Evolutionary conservation across 2,329 filamentous ascomycete genomes (phyloP).

Genomic region (Cladobotryum protrusum): DNA sequence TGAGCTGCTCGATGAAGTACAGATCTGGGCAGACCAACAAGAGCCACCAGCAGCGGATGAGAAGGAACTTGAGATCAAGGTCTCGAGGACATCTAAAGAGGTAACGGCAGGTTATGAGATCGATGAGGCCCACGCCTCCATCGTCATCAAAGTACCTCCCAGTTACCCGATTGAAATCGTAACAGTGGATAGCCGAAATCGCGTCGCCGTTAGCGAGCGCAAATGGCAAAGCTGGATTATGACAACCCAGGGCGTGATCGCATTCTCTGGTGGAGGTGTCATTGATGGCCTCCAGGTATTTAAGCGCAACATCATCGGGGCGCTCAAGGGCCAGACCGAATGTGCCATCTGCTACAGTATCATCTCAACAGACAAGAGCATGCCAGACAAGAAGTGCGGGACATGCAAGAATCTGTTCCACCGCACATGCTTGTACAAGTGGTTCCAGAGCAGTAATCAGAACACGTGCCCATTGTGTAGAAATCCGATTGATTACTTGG

Average conservation of each 20-base stretch:
- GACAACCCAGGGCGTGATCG: constrained; percentile 85
- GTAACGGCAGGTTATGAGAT: constrained; percentile 80
- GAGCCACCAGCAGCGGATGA: constrained; percentile 44
- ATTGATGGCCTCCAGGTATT: constrained; percentile 83
- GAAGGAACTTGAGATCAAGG: constrained; percentile 58
- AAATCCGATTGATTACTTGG: constrained; percentile 68
- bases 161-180: constrained; percentile 80
- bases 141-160: constrained; percentile 72
- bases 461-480: constrained; percentile 90
- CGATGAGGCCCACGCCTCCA: constrained; percentile 78
- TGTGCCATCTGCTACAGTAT: constrained; percentile 97
- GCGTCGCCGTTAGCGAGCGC: constrained; percentile 81
- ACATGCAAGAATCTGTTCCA: constrained; percentile 97
- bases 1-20: constrained; percentile 60
- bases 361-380: constrained; percentile 78
- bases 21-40: constrained; percentile 56
- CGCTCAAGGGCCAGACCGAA: constrained; percentile 86
- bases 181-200: constrained; percentile 67
- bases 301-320: constrained; percentile 77
- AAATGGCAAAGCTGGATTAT: constrained; percentile 92
- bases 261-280: constrained; percentile 82
- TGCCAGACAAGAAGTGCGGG: constrained; percentile 84
- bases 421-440: constrained; percentile 82
- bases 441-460: constrained; percentile 91
- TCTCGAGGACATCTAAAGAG: constrained; percentile 65